Evolutionary conservation across 495 filamentous ascomycete genomes (phyloP), one percentile per base, ranked within the genome.

Genomic region (Neurospora discreta): DNA sequence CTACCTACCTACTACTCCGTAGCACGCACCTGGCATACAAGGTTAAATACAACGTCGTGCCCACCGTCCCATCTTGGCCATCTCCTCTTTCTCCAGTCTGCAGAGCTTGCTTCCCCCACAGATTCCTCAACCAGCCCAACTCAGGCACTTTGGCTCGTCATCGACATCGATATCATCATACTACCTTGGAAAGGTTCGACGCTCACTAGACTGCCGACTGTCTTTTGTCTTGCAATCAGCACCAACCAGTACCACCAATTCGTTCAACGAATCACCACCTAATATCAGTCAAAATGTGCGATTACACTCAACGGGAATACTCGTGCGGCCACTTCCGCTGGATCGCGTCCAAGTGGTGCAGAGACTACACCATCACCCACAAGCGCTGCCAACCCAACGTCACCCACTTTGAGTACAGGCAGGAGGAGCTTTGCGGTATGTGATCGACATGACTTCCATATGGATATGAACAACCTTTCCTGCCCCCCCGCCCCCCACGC

Each of bases 291-390:
- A 71, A 20, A 3, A 77, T 80, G 79, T 80, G 79, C 70, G 80
- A 78, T 70, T 79, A 78, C 67, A 78, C 77, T 39, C 78, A 81
- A 72, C 69, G 80, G 70, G 81, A 83, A 72, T 82, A 81, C 69
- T 78, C 77, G 3, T 83, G 81, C 76, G 81, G 81, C 38, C 81
- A 82, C 79, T 78, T 81, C 73, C 79, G 81, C 58, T 83, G 80
- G 78, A 83, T 81, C 65, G 81, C 81, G 58, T 81, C 80, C 58
- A 78, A 79, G 70, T 83, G 81, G 81, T 83, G 81, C 78, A 74
- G 74, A 16, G 75, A 79, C 60, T 83, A 82, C 74, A 77, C 77
- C 46, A 74, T 76, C 46, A 82, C 81, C 44, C 79, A 82, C 77
- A 81, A 80, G 74, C 72, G 81, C 58, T 83, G 81, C 71, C 76